Evolutionary conservation across 139 green algal species (phyloP), one percentile per base, ranked within the genome.

Genomic region (Closterium sp.): DNA sequence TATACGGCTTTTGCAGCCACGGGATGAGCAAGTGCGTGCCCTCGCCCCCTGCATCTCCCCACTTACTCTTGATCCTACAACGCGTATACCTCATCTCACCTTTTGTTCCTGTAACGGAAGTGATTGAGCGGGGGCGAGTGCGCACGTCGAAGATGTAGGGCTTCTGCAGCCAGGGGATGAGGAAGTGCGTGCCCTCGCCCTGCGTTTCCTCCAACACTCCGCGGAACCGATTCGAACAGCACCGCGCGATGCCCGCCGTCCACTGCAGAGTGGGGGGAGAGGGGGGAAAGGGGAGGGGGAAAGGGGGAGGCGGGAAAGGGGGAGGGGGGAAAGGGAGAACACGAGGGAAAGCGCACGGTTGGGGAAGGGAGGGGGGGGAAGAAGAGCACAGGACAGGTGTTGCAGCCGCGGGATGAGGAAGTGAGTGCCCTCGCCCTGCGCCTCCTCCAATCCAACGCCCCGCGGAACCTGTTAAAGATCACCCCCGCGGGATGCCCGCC

Each of bases 121-220:
- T 98, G 94, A 99, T 98, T 33, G 95, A 97, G 23, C 97, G 95
- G 1, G 98, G 97, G 1, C 98, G 95, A 2, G 97, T 99, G 55
- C 98, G 95, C 93, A 99, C 97, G 93, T 99, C 98, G 96, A 99
- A 98, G n/a, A 99, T 94, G 90, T 97, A 96, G 16, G 98, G 97
- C 4, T 94, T 97, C 33, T 94, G 92, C 88, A 93, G 89, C 34
- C n/a, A 86, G 1, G 92, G 92, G 7, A 94, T 38, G 31, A 94
- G 21, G 84, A 94, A 88, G 95, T 99, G 98, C 34, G 97, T 99
- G 90, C 98, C 98, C 93, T 99, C 98, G 16, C 96, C 95, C 0
- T 96, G 91, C 0, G 96, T 96, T 84, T 97, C 93, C 1, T 96
- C 91, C 86, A 98, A 89, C 69, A 99, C 97, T 84, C 98, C 98